Evolutionary conservation across 352 stramenopile genomes (phyloP).

Genomic region (Plasmopara muralis): DNA sequence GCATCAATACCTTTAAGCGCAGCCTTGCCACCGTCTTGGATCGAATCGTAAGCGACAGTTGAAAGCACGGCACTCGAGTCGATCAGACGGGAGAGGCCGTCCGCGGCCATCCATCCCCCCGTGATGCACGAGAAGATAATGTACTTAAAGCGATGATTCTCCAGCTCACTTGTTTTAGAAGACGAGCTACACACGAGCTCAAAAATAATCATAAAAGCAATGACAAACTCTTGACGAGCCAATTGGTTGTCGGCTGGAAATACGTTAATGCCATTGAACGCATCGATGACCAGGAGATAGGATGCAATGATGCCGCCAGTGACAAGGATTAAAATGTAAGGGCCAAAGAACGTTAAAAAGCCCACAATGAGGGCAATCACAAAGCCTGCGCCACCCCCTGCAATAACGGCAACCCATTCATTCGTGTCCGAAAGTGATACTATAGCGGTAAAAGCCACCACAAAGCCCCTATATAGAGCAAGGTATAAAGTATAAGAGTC

Average conservation of each 20-base stretch:
- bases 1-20: constrained; percentile 47
- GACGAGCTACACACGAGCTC: constrained; percentile 68
- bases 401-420: constrained; percentile 65
- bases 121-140: constrained; percentile 65
- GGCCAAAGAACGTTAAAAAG: constrained; percentile 70
- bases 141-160: constrained; percentile 89
- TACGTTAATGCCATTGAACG: constrained; percentile 51
- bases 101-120: constrained; percentile 68
- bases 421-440: constrained; percentile 54
- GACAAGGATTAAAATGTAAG: constrained; percentile 57
- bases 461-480: constrained; percentile 48
- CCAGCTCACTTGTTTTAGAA: constrained; percentile 76
- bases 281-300: constrained; percentile 78
- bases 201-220: constrained; percentile 85
- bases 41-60: constrained; percentile 50
- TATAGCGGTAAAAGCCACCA: constrained; percentile 62
- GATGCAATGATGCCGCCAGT: constrained; percentile 61
- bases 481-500: no score
- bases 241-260: constrained; percentile 70
- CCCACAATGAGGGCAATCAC: constrained; percentile 56
- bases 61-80: constrained; percentile 53
- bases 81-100: constrained; percentile 69
- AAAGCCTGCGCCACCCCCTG: constrained; percentile 54
- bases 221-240: constrained; percentile 81
- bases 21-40: constrained; percentile 50